Base-by-base conservation (phyloP, 1,284 basidiomycete species). In the Ceratobasidium papillatum region DNA sequence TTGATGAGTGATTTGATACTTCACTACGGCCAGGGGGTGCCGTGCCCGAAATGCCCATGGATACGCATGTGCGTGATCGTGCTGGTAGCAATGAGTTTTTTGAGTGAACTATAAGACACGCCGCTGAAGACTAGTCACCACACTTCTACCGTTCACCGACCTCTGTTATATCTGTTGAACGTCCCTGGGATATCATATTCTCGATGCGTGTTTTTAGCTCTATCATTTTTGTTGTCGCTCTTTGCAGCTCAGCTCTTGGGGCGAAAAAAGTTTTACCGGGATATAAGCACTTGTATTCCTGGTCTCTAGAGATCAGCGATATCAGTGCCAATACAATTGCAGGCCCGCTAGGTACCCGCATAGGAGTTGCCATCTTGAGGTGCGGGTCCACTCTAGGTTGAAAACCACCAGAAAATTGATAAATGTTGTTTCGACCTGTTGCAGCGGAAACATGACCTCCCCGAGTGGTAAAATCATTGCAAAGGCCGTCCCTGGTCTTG, bases 401-500 rank as follows among this genome's bases (percentile, higher is more conserved):
- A n/a, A n/a, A n/a, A n/a, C n/a, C n/a, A n/a, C 22, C 4, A 54
- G 9, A 22, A 22, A 12, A 54, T 30, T 22, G 22, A 14, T 30
- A 30, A n/a, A 19, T 36, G 3, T 36, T 36, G n/a, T 41, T 2
- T 47, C 47, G 7, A 63, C 45, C 22, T 17, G 1, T 12, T 17
- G 7, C 22, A 65, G 63, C 1, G 63, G 63, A 14, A 65, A 52
- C 12, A 38, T 51, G 63, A 65, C 47, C 9, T 25, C 47, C 2
- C 63, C 63, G 2, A 19, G 38, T 27, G 63, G 63, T 1, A 34
- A 34, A 38, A 12, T 65, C 30, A 51, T 65, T 22, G 63, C 45
- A 19, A 51, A 52, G 19, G 63, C 34, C 1, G 63, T 65, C 5
- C 61, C 63, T 52, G 63, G 47, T 17, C 32, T 52, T 22, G 63